phyloP scores from a whole-genome alignment of 441 rosid species.

The Pelargonium myrrhifolium region DNA sequence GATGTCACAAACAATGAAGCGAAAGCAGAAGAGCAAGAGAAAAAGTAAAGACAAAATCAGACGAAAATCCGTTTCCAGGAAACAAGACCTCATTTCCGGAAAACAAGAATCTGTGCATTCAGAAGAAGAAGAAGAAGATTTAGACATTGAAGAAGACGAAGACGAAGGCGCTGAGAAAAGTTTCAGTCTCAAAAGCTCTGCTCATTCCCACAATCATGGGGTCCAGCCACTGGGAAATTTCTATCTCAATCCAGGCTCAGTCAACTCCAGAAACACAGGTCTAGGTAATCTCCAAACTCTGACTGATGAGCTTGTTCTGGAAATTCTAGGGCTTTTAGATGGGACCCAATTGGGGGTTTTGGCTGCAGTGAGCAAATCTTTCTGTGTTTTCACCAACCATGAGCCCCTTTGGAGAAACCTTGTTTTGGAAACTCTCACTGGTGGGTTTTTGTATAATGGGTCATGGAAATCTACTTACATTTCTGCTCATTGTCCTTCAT shows the following conservation, averaged over 20 bases:
- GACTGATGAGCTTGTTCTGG: conserved; percentile 77
- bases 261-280: conserved; percentile 71
- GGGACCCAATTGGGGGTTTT: conserved; percentile 56
- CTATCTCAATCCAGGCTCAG: conserved; percentile 41
- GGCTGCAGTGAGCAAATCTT: conserved; percentile 65
- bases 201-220: conserved; percentile 50
- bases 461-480: conserved; percentile 79
- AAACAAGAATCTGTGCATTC: conserved; percentile 13
- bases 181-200: conserved; percentile 55
- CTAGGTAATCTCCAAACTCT: conserved; percentile 64
- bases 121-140: conserved; percentile 11
- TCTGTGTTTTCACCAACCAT: conserved; percentile 63
- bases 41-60: conserved; percentile 22
- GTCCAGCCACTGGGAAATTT: conserved; percentile 91
- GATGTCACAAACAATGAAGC: conserved; percentile 29
- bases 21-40: conserved; percentile 19
- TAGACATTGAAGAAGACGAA: conserved; percentile 16
- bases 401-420: conserved; percentile 89
- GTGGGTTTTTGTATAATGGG: conserved; percentile 50
- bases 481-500: conserved; percentile 36
- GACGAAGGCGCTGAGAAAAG: conserved; percentile 41
- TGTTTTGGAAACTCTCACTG: conserved; percentile 53
- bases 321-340: conserved; percentile 57
- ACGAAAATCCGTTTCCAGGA: conserved; percentile 8
- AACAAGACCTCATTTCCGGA: conserved; percentile 9